A percentile compares a stretch with the other conserved stretches of the same genome.
These are phyloP conservation scores for Schizonepeta tenuifolia DNA, from an alignment of 257 asterid genomes.

Conservation along the genomic window DNA sequence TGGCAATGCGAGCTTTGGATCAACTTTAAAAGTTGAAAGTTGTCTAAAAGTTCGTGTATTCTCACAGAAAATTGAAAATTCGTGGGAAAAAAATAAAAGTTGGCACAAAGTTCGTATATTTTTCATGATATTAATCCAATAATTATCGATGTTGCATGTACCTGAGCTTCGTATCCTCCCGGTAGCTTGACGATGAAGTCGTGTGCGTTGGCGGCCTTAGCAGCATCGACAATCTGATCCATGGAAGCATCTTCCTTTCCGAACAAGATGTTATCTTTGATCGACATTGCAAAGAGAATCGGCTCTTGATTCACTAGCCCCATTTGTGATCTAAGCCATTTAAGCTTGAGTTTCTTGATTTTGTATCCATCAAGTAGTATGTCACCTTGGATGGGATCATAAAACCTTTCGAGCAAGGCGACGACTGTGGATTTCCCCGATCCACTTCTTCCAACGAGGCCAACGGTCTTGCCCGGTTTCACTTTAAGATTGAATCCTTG, in stretches of 20 bases:
- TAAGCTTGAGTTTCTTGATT: conserved; percentile 55
- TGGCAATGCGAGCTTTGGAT: no score
- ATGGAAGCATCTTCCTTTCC: conserved; percentile 72
- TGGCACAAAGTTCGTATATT: no score
- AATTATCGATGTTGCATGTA: conserved; percentile 21
- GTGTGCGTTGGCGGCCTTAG: conserved; percentile 79
- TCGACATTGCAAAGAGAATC: conserved; percentile 69
- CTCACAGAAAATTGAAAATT: no score
- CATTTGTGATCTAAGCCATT: conserved; percentile 79
- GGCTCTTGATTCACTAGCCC: conserved; percentile 86
- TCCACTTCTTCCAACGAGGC: conserved; percentile 86
- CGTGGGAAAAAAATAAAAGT: no score
- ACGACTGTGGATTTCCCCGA: conserved; percentile 75
- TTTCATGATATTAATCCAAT: no score
- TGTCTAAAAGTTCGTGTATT: no score
- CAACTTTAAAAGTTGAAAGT: no score
- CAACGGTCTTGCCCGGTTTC: conserved; percentile 61
- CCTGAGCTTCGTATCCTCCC: conserved; percentile 71
- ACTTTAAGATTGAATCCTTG: conserved; percentile 58
- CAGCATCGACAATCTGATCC: conserved; percentile 51
- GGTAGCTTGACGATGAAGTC: conserved; percentile 63
- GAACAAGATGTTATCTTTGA: conserved; percentile 66
- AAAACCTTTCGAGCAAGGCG: conserved; percentile 72
- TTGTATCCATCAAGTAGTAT: conserved; percentile 63
- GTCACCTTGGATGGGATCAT: conserved; percentile 68